Base-by-base conservation (phyloP, 257 asterid genomes). In the Lycium ferocissimum region DNA sequence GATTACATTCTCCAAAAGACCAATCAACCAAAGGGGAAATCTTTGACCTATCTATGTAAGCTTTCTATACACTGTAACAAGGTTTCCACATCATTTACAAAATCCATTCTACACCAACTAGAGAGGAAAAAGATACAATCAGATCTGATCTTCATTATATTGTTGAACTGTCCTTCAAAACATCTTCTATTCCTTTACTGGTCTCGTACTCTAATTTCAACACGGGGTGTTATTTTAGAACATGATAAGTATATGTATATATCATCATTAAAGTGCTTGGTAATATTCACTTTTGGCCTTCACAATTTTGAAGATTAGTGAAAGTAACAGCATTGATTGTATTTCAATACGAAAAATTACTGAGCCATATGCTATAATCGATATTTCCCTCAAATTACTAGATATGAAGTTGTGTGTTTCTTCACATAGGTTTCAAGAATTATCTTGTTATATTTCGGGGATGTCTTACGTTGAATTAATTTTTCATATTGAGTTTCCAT, bases 261-360 rank as follows among this genome's bases (percentile, higher is more conserved):
- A 47, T 73, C 61, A 47, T 49, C 61, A 49, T 22, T 75, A 75
- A 49, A 75, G 22, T 75, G 62, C 81, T 75, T 75, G 43, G 20
- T 22, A 49, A 75, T 75, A 49, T 75, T 75, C 81, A 17, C 20
- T 49, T 75, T 75, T 51, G 40, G 38, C 62, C 81, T 75, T 75
- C 62, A 49, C 22, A 75, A 75, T 7, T 22, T 14, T 75, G 81
- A 49, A 22, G 62, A 75, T 13, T 75, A 20, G 20, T 22, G 40
- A 75, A 45, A 49, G 81, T 22, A 14, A 75, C 62, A 22, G 13
- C 22, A 7, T 7, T 75, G 62, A 22, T 75, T 20, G 14, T 51
- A 26, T 75, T 49, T 75, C 59, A 20, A 47, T 49, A 51, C 61
- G 49, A 75, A 49, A 71, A 75, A 49, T 51, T 75, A 22, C 81